phyloP scores from a whole-genome alignment of 768 basidiomycete species.

The Tubosaeta sp. region DNA sequence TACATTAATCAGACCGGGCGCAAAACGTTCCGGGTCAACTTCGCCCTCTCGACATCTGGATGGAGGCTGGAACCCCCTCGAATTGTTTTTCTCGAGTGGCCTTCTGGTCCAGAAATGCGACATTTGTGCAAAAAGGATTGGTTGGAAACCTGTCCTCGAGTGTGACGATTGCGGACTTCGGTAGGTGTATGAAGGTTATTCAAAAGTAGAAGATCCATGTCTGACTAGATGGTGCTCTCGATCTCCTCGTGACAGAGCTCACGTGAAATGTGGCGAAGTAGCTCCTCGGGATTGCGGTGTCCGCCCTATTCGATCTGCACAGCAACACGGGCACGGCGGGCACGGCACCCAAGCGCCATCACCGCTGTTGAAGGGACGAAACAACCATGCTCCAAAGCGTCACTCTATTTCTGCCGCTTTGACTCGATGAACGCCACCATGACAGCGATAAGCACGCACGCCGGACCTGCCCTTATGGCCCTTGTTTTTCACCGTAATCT shows the following conservation, averaged over 20 bases:
- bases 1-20: conserved; percentile 78
- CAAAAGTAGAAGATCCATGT: conserved; percentile 8
- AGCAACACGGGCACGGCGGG: conserved; percentile 24
- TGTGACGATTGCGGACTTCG: conserved; percentile 87
- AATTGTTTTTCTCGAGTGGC: conserved; percentile 73
- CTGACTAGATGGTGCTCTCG: conserved; percentile 11
- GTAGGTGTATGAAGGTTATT: conserved; percentile 33
- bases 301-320: conserved; percentile 34
- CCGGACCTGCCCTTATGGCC: neutral
- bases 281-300: conserved; percentile 77
- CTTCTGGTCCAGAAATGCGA: conserved; percentile 75
- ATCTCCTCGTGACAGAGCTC: conserved; percentile 48
- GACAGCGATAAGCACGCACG: conserved; percentile 15
- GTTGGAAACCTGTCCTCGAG: conserved; percentile 80
- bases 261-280: conserved; percentile 81
- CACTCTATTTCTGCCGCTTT: conserved; percentile 20
- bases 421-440: conserved; percentile 22
- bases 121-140: conserved; percentile 75
- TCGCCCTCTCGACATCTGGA: conserved; percentile 29
- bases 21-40: conserved; percentile 43
- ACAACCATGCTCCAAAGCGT: conserved; percentile 25
- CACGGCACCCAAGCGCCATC: conserved; percentile 16
- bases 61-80: conserved; percentile 69
- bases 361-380: conserved; percentile 26
- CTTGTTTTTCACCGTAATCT: conserved; percentile 5